phyloP scores from a whole-genome alignment of 768 basidiomycete species.

The Leccinum longicurvipes region DNA sequence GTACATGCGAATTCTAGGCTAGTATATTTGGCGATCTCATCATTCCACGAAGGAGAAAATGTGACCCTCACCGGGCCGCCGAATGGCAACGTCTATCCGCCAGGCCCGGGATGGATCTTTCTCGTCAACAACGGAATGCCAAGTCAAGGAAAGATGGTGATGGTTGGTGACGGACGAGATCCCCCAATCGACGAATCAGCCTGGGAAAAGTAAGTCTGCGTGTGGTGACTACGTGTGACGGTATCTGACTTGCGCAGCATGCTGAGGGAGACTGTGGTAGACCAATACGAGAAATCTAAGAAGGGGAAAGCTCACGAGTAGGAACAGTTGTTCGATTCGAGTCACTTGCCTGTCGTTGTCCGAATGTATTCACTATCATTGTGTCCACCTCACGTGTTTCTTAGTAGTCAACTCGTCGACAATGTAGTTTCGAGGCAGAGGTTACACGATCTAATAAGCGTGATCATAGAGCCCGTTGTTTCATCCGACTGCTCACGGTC shows the following conservation, averaged over 20 bases:
- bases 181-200: constrained; percentile 59
- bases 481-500: constrained; percentile 90
- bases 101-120: constrained; percentile 77
- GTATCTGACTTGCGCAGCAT: constrained; percentile 36
- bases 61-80: constrained; percentile 66
- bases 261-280: constrained; percentile 43
- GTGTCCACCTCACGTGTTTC: constrained; percentile 1
- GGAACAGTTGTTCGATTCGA: background rate
- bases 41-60: constrained; percentile 40
- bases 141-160: constrained; percentile 56
- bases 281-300: constrained; percentile 47
- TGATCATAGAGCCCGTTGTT: constrained; percentile 77
- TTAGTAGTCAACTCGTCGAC: constrained; percentile 6
- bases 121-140: constrained; percentile 66
- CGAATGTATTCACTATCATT: background rate
- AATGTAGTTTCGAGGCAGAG: constrained; percentile 3
- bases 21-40: constrained; percentile 55
- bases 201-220: constrained; percentile 50
- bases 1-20: constrained; percentile 74
- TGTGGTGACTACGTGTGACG: background rate
- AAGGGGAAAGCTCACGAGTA: constrained; percentile 24
- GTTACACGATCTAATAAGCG: constrained; percentile 6
- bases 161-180: constrained; percentile 64
- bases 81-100: constrained; percentile 63
- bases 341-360: background rate